Base-by-base conservation (phyloP, 208 protist genomes). In the Trypanosomatidae sp. region DNA sequence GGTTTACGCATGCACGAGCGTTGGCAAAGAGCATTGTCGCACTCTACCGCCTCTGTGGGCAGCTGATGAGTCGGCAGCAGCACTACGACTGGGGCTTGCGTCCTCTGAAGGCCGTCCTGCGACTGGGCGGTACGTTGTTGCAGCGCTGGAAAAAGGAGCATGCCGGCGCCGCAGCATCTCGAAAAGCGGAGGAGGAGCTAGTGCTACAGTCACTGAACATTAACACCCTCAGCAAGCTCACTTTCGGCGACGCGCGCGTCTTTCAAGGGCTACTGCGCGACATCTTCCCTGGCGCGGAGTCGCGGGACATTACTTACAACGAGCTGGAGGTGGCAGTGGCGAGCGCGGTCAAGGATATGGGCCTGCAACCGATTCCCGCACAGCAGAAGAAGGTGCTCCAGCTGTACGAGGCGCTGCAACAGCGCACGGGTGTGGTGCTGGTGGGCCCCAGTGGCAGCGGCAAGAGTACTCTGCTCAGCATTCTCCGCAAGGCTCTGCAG, bases 31-130 rank as follows among this genome's bases (percentile, higher is more conserved):
- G 97, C 70, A 87, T 98, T 46, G 88, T 97, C 62, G 86, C 95
- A 62, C 83, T 98, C 56, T 98, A 97, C 81, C 80, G 83, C 46
- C 89, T 99, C 19, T 99, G 97, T 81, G 88, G 95, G 52, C 94
- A 99, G 90, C 93, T 99, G 60, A 93, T 99, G 82, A 98, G 97
- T 22, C 92, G 90, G 72, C 98, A 99, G 86, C 88, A 95, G 75
- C 98, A 99, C 87, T 99, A 99, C 86, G 98, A 99, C 81, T 99
- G 98, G 89, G 97, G 97, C 71, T 86, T 99, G 66, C 93, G 98
- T 47, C 98, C 98, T 52, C 94, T 99, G 71, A 96, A 99, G 69
- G 95, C 97, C 47, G 98, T 99, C 66, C 87, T 99, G 58, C 87
- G 96, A 33, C 97, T 97, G 8, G 95, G 94, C 36, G 97, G 98